Percentiles rank a stretch among this genome's conserved stretches.
These are phyloP conservation scores for Coniochaeta prunicola DNA, from an alignment of 2,329 filamentous ascomycete genomes.

Conservation along the genomic window DNA sequence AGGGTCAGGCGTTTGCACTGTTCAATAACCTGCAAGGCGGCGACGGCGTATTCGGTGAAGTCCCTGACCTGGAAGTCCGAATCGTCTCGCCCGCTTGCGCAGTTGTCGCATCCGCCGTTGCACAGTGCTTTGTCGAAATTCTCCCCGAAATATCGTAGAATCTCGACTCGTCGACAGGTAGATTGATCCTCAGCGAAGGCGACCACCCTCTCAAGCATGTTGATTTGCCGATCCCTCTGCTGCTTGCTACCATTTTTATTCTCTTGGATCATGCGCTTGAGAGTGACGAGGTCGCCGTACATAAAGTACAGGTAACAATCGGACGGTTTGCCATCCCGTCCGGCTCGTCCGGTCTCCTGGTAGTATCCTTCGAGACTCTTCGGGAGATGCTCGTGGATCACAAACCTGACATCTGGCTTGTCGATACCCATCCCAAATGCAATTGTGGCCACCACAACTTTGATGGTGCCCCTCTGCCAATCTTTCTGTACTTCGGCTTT, in stretches of 20 bases:
- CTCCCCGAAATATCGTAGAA: constrained; percentile 93
- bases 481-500: constrained; percentile 66
- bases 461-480: constrained; percentile 74
- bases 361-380: constrained; percentile 98
- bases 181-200: constrained; percentile 84
- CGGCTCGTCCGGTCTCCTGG: constrained; percentile 92
- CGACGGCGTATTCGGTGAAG: constrained; percentile 66
- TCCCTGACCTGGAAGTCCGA: constrained; percentile 61
- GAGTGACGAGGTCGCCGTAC: constrained; percentile 65
- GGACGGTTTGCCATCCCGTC: constrained; percentile 80
- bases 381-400: constrained; percentile 86
- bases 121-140: constrained; percentile 67
- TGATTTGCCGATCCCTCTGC: constrained; percentile 76
- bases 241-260: constrained; percentile 61
- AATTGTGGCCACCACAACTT: constrained; percentile 95
- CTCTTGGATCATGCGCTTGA: constrained; percentile 78
- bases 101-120: constrained; percentile 78
- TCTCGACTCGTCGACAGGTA: constrained; percentile 81
- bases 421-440: constrained; percentile 99
- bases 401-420: constrained; percentile 92
- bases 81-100: constrained; percentile 55
- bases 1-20: constrained; percentile 59
- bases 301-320: constrained; percentile 87
- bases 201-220: constrained; percentile 79
- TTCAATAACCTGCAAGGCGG: constrained; percentile 62